Base-by-base conservation (phyloP, 2,329 filamentous ascomycete species). In the Hymenoscyphus salicellus region DNA sequence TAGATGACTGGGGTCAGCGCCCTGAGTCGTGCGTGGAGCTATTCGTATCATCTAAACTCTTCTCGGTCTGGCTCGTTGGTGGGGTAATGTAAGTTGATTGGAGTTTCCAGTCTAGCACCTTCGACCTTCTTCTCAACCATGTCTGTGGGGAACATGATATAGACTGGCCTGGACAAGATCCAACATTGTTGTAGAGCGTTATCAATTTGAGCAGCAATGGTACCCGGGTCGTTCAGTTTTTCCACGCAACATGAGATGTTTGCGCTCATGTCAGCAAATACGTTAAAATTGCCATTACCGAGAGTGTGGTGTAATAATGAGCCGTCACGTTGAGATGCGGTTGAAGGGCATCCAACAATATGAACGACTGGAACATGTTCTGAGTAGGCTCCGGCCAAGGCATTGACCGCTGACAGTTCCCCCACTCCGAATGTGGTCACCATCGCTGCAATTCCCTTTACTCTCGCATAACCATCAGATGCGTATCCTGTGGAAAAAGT, bases 111-210 rank as follows among this genome's bases (percentile, higher is more conserved):
- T 7, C 88, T 81, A 57, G 85, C 83, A 41, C 90, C 92, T 74
- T 94, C 89, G 28, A 96, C 80, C 77, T 93, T 91, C 75, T 87
- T 85, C 70, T 87, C 80, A 10, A 91, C 87, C 82, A 95, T 90
- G 74, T 96, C 91, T 17, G 90, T 91, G 2, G 93, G 92, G 8
- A 96, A 81, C 74, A 89, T 89, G 71, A 96, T 87, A 77, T 96
- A 96, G 59, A 96, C 90, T 2, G 93, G 93, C 23, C 90, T 84
- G 66, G 88, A 91, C 63, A 85, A 82, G 55, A 91, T 77, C 79
- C 86, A 92, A 75, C 91, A 95, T 77, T 92, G 83, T 36, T 85
- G 84, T 32, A 96, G 83, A 3, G 89, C 86, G 72, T 91, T 83
- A 75, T 96, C 93, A 70, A 96, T 93, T 72, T 92, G 85, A 16